These are phyloP conservation scores for Rostrohypoxylon terebratum DNA, from an alignment of 495 filamentous ascomycete genomes.

Conservation along the genomic window DNA sequence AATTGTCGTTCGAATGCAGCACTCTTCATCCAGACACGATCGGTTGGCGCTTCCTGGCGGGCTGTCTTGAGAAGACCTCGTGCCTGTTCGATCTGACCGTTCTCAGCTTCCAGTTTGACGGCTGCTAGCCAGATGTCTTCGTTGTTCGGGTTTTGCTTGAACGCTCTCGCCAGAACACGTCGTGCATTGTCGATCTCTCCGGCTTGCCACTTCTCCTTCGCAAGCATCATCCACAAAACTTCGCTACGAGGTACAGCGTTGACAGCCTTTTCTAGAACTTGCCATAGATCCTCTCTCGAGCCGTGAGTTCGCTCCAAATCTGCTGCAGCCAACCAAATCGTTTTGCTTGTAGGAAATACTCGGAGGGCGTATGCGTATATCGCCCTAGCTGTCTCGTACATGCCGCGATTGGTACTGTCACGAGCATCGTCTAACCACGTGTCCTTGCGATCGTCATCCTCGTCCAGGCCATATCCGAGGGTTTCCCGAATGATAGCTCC, in stretches of 20 bases:
- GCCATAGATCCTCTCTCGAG: constrained; percentile 82
- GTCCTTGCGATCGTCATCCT: constrained; percentile 96
- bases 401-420: constrained; percentile 77
- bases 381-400: constrained; percentile 88
- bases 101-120: constrained; percentile 94
- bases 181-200: constrained; percentile 88
- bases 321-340: constrained; percentile 87
- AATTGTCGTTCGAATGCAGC: constrained; percentile 90
- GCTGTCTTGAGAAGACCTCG: constrained; percentile 82
- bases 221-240: constrained; percentile 94
- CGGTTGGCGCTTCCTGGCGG: constrained; percentile 86
- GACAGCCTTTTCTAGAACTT: constrained; percentile 90
- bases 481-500: constrained; percentile 91
- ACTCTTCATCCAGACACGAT: constrained; percentile 95
- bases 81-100: constrained; percentile 80
- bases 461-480: constrained; percentile 91
- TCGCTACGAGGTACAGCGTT: constrained; percentile 91
- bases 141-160: constrained; percentile 92
- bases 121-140: constrained; percentile 97
- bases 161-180: constrained; percentile 82
- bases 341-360: constrained; percentile 84
- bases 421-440: constrained; percentile 95
- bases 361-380: constrained; percentile 92
- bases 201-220: constrained; percentile 90
- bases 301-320: constrained; percentile 94